These are phyloP conservation scores for Boletus sensibilis DNA, from an alignment of 768 basidiomycete species.

Conservation along the genomic window DNA sequence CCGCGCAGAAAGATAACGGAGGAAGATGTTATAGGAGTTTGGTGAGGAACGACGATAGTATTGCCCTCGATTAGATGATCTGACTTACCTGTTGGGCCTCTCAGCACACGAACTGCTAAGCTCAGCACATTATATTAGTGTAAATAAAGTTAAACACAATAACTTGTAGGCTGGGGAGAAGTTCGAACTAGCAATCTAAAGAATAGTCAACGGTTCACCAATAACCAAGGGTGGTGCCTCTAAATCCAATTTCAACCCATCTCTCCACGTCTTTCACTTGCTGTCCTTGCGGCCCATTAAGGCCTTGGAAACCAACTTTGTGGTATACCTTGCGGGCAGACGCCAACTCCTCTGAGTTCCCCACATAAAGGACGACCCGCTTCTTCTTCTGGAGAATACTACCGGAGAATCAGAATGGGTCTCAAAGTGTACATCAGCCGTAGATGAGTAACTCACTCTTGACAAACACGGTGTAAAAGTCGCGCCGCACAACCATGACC, in stretches of 20 bases:
- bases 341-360: slow-evolving; percentile 24
- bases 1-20: no score
- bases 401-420: slow-evolving; percentile 3
- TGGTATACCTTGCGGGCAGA: slow-evolving; percentile 24
- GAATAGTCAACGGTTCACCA: slow-evolving; percentile 13
- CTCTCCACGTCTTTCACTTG: slow-evolving; percentile 14
- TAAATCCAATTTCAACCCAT: slow-evolving; percentile 23
- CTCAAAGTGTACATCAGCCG: neutral
- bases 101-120: no score
- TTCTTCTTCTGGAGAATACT: slow-evolving; percentile 39
- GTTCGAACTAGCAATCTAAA: neutral
- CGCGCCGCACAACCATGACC: slow-evolving; percentile 57
- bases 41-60: no score
- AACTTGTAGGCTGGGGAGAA: neutral
- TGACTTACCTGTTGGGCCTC: no score
- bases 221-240: slow-evolving; percentile 11
- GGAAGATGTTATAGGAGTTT: no score
- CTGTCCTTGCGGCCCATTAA: neutral
- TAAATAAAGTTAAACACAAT: no score
- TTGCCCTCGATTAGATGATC: no score
- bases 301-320: slow-evolving; percentile 24
- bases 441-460: slow-evolving; percentile 45
- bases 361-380: slow-evolving; percentile 58
- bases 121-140: no score
- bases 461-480: slow-evolving; percentile 57